Evolutionary conservation across 2,329 filamentous ascomycete genomes (phyloP).

Genomic region (Ambrosiella cleistominuta): DNA sequence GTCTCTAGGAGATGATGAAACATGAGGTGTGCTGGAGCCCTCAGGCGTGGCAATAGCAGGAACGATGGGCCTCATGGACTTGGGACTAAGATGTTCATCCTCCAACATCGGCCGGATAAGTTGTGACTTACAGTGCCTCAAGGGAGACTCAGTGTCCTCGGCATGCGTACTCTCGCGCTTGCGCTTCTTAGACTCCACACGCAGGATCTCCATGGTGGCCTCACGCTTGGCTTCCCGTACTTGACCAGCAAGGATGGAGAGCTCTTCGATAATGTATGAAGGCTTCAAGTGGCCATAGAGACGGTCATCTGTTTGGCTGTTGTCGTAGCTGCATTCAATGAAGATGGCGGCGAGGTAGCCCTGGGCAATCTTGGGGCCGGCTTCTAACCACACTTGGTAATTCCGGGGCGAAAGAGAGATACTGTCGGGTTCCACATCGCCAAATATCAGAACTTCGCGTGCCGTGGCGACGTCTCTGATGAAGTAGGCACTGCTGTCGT

Average conservation of each 20-base stretch:
- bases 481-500: slow-evolving; percentile 87
- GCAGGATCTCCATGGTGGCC: slow-evolving; percentile 9
- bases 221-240: slow-evolving; percentile 37
- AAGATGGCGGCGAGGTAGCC: slow-evolving; percentile 66
- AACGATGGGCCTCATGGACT: slow-evolving; percentile 22
- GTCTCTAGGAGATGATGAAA: slow-evolving; percentile 3
- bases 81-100: slow-evolving; percentile 36
- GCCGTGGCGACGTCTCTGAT: slow-evolving; percentile 56
- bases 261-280: slow-evolving; percentile 61
- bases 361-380: slow-evolving; percentile 63
- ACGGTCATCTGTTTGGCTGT: slow-evolving; percentile 56
- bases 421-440: slow-evolving; percentile 85
- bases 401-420: slow-evolving; percentile 71
- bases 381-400: slow-evolving; percentile 67
- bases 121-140: slow-evolving; percentile 10
- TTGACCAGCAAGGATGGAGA: slow-evolving; percentile 51
- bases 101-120: neutral
- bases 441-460: slow-evolving; percentile 78
- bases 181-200: slow-evolving; percentile 37
- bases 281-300: slow-evolving; percentile 85
- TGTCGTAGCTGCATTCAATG: slow-evolving; percentile 89
- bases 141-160: neutral
- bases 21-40: slow-evolving; percentile 9
- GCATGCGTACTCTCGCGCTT: slow-evolving; percentile 32
- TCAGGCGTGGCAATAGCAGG: slow-evolving; percentile 12